These are phyloP conservation scores for Manihot esculenta DNA, from an alignment of 441 rosid genomes.

Conservation along the genomic window DNA sequence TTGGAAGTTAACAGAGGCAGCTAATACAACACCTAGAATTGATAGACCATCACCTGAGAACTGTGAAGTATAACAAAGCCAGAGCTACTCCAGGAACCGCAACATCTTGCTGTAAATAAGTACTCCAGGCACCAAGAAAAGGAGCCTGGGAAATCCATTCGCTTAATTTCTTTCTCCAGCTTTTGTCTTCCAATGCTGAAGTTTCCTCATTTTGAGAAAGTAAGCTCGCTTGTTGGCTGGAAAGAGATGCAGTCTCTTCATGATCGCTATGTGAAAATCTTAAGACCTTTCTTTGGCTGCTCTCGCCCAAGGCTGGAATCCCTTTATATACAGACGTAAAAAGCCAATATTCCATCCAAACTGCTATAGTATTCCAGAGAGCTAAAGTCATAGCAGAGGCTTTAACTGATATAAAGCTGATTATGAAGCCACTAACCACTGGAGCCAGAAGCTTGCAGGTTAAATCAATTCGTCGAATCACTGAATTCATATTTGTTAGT, in stretches of 20 bases:
- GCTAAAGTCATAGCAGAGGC: slow-evolving; percentile 72
- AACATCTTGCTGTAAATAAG: slow-evolving; percentile 50
- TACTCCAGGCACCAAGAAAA: slow-evolving; percentile 52
- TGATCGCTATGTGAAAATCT: slow-evolving; percentile 24
- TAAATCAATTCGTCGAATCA: slow-evolving; percentile 69
- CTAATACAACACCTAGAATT: neutral
- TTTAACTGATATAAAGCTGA: slow-evolving; percentile 68
- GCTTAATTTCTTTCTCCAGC: slow-evolving; percentile 29
- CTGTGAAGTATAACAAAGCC: slow-evolving; percentile 68
- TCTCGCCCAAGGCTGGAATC: slow-evolving; percentile 51
- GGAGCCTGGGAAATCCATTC: slow-evolving; percentile 41
- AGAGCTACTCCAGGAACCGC: slow-evolving; percentile 65
- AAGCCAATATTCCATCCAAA: slow-evolving; percentile 85
- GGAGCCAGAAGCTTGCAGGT: slow-evolving; percentile 80
- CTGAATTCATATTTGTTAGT: slow-evolving; percentile 62
- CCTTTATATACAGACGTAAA: slow-evolving; percentile 57
- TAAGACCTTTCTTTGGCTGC: slow-evolving; percentile 43
- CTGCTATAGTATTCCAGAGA: slow-evolving; percentile 52
- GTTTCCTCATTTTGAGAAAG: slow-evolving; percentile 13
- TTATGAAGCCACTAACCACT: slow-evolving; percentile 67
- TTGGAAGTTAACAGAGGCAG: too few relatives aligned
- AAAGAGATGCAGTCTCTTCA: slow-evolving; percentile 23
- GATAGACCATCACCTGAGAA: slow-evolving; percentile 47
- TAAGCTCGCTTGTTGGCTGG: slow-evolving; percentile 23
- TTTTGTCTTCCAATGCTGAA: slow-evolving; percentile 16